These are phyloP conservation scores for Aspergillus leporis DNA, from an alignment of 495 filamentous ascomycete species.

Conservation along the genomic window DNA sequence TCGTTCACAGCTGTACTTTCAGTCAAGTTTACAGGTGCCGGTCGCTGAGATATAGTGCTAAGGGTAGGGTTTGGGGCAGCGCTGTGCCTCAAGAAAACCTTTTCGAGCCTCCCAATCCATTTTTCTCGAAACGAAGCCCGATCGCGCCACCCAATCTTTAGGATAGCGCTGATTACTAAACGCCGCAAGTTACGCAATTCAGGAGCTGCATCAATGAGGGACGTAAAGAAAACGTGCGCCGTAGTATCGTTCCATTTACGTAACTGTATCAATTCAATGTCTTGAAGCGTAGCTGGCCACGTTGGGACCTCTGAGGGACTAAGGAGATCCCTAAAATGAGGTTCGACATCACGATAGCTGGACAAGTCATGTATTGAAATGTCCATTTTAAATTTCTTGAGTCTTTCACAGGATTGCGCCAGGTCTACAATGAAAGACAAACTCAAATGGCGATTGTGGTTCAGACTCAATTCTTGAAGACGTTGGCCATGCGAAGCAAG, in stretches of 20 bases:
- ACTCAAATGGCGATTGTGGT: conserved; percentile 76
- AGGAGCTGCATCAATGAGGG: conserved; percentile 67
- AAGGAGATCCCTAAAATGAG: conserved; percentile 67
- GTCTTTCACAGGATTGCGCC: conserved; percentile 59
- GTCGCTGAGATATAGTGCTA: conserved; percentile 17
- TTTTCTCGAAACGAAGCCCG: conserved; percentile 70
- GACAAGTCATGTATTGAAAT: conserved; percentile 64
- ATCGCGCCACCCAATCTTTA: conserved; percentile 76
- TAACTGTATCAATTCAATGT: conserved; percentile 71
- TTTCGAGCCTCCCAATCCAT: conserved; percentile 65
- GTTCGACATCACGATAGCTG: conserved; percentile 66
- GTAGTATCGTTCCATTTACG: conserved; percentile 64
- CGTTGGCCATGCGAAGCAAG: conserved; percentile 61
- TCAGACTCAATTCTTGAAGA: conserved; percentile 64
- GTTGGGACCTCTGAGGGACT: conserved; percentile 58
- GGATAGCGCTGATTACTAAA: conserved; percentile 67
- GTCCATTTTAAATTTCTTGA: conserved; percentile 72
- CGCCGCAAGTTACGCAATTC: conserved; percentile 62
- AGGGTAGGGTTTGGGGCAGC: conserved; percentile 48
- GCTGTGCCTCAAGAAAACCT: conserved; percentile 61
- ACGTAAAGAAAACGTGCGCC: conserved; percentile 74
- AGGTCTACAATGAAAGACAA: conserved; percentile 67
- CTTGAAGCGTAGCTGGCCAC: conserved; percentile 70
- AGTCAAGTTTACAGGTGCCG: not conserved
- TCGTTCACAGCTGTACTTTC: not conserved